A percentile compares a stretch with the other conserved stretches of the same genome.
phyloP scores from a whole-genome alignment of 176 grass and related monocot genomes.

The Musa troglodytarum region DNA sequence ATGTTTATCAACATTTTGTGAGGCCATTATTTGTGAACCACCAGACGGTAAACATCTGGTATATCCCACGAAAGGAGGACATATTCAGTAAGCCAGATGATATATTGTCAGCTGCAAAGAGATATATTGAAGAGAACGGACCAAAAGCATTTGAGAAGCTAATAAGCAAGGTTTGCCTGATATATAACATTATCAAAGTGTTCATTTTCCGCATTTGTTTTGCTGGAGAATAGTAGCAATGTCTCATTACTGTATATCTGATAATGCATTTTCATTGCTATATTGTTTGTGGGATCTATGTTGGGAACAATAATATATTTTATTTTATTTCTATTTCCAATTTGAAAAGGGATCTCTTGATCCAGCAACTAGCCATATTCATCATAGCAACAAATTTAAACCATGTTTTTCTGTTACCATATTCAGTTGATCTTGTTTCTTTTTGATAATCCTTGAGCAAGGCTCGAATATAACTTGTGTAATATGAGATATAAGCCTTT shows the following conservation, averaged over 20 bases:
- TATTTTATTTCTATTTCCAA: too few species aligned
- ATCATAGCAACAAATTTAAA: too few species aligned
- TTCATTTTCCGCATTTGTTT: background rate
- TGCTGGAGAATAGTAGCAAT: background rate
- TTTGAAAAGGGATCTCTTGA: too few species aligned
- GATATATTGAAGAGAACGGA: constrained; percentile 87
- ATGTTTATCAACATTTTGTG: constrained; percentile 92
- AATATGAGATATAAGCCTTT: too few species aligned
- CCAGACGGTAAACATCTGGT: constrained; percentile 82
- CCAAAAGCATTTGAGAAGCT: constrained; percentile 79
- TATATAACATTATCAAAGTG: constrained; percentile 14
- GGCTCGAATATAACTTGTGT: too few species aligned
- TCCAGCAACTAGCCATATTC: too few species aligned
- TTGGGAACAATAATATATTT: too few species aligned
- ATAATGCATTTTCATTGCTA: background rate
- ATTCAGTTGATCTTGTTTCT: too few species aligned
- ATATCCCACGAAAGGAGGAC: constrained; percentile 56
- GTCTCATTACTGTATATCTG: background rate
- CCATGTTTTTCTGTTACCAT: too few species aligned
- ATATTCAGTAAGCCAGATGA: constrained; percentile 62
- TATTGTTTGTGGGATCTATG: background rate
- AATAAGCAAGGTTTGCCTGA: constrained; percentile 69
- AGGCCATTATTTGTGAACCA: constrained; percentile 73
- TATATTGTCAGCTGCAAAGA: constrained; percentile 72
- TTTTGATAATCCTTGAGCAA: too few species aligned